A percentile compares a stretch with the other conserved stretches of the same genome.
phyloP scores from a whole-genome alignment of 1,139 yeast species.

The Candida tunisiensis region DNA sequence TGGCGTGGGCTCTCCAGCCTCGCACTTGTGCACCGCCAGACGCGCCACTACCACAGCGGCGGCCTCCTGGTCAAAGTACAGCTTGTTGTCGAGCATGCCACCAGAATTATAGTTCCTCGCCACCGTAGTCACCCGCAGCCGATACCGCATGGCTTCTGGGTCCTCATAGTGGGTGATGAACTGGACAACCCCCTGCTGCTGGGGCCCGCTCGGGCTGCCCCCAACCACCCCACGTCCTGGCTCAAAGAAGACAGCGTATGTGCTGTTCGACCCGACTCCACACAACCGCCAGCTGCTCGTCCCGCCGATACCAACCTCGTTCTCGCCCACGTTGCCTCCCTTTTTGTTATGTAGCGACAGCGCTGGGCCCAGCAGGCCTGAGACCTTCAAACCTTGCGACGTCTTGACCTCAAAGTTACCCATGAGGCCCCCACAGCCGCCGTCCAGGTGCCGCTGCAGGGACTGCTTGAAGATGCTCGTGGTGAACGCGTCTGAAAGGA shows the following conservation, averaged over 20 bases:
- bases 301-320: conserved; percentile 74
- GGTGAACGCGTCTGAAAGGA: conserved; percentile 83
- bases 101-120: conserved; percentile 13
- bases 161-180: conserved; percentile 55
- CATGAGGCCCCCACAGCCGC: conserved; percentile 52
- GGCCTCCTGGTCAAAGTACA: conserved; percentile 51
- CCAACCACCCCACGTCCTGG: too few relatives aligned
- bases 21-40: conserved; percentile 31
- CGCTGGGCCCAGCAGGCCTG: conserved; percentile 86
- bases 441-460: conserved; percentile 62
- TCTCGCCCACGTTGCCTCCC: conserved; percentile 49
- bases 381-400: conserved; percentile 67
- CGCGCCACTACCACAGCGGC: conserved; percentile 48
- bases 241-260: conserved; percentile 69
- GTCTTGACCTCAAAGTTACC: conserved; percentile 72
- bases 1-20: conserved; percentile 32
- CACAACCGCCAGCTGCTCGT: conserved; percentile 66
- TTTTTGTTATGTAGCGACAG: conserved; percentile 26
- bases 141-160: conserved; percentile 23
- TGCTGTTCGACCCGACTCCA: conserved; percentile 56
- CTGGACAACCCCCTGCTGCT: conserved; percentile 31
- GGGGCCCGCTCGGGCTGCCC: conserved; percentile 18
- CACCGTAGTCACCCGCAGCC: conserved; percentile 28
- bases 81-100: conserved; percentile 12
- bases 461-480: conserved; percentile 90